Conservation (phyloP, 768 basidiomycete species). For the Tulasnella sp. region DNA sequence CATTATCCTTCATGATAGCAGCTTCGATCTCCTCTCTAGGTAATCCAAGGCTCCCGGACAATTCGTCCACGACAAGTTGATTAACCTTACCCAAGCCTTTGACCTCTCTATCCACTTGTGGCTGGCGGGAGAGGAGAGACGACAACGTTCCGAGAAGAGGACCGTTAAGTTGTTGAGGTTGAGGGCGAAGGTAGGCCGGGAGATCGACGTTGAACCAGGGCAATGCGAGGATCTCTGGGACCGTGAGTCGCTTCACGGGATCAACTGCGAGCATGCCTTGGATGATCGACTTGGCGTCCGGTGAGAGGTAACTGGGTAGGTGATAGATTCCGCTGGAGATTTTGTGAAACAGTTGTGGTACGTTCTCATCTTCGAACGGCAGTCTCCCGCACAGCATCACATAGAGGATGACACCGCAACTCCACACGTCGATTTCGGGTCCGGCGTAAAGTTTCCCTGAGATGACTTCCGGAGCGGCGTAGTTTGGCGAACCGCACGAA, state of each 20-base stretch:
- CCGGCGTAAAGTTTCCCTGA: slow-evolving; percentile 91
- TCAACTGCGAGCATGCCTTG: slow-evolving; percentile 87
- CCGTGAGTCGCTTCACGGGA: slow-evolving; percentile 89
- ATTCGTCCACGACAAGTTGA: slow-evolving; percentile 79
- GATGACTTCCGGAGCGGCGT: slow-evolving; percentile 97
- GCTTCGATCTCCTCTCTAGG: slow-evolving; percentile 83
- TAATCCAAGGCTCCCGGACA: slow-evolving; percentile 64
- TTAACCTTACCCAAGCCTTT: slow-evolving; percentile 89
- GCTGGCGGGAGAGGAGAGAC: slow-evolving; percentile 55
- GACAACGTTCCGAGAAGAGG: slow-evolving; percentile 69
- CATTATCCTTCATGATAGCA: slow-evolving; percentile 73
- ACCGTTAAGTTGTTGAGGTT: slow-evolving; percentile 47
- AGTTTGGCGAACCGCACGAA: slow-evolving; percentile 96
- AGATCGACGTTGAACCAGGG: slow-evolving; percentile 86
- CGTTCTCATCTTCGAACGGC: slow-evolving; percentile 97
- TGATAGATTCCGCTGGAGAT: slow-evolving; percentile 72
- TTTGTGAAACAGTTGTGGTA: slow-evolving; percentile 86
- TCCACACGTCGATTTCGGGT: slow-evolving; percentile 99
- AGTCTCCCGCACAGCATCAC: slow-evolving; percentile 94
- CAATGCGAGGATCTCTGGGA: slow-evolving; percentile 82
- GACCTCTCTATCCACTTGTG: slow-evolving; percentile 65
- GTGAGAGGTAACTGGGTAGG: slow-evolving; percentile 70
- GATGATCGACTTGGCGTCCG: slow-evolving; percentile 72
- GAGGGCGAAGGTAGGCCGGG: slow-evolving; percentile 76
- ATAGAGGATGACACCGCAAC: slow-evolving; percentile 96